Conservation (phyloP, 2,329 filamentous ascomycete species). For the Colletotrichum incanum region DNA sequence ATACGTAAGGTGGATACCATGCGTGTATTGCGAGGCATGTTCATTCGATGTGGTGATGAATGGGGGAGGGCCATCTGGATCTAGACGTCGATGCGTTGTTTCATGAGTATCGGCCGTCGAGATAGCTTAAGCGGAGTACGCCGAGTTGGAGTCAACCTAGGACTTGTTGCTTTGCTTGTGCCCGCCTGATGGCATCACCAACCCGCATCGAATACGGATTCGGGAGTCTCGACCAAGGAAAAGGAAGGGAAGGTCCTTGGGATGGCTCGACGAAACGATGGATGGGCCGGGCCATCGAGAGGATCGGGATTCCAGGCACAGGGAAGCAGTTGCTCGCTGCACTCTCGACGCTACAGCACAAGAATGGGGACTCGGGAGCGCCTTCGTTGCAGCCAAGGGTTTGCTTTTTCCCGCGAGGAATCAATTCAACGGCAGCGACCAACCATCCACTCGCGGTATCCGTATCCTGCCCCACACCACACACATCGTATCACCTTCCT, state of each 20-base stretch:
- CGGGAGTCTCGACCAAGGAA: conserved; percentile 5
- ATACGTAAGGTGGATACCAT: conserved; percentile 32
- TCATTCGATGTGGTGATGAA: conserved; percentile 33
- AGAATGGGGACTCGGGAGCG: conserved; percentile 27
- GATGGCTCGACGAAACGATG: neutral
- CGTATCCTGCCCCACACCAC: neutral
- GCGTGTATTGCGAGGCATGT: conserved; percentile 23
- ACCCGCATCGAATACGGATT: conserved; percentile 9
- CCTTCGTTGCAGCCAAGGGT: neutral
- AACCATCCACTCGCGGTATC: neutral
- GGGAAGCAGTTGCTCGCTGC: neutral
- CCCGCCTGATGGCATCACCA: conserved; percentile 32
- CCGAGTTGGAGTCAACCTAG: neutral
- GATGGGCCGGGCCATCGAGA: neutral
- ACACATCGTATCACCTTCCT: neutral
- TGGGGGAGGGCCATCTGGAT: conserved; percentile 21
- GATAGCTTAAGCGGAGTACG: neutral
- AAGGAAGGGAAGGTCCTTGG: conserved; percentile 14
- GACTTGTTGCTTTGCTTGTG: neutral
- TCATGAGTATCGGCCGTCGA: neutral
- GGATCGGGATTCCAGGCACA: neutral
- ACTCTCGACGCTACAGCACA: neutral
- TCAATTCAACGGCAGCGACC: neutral
- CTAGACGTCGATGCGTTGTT: conserved; percentile 3
- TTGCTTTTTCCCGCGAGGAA: conserved; percentile 38